phyloP scores from a whole-genome alignment of 805 yeast species.

The Cyberlindnera mrakii region DNA sequence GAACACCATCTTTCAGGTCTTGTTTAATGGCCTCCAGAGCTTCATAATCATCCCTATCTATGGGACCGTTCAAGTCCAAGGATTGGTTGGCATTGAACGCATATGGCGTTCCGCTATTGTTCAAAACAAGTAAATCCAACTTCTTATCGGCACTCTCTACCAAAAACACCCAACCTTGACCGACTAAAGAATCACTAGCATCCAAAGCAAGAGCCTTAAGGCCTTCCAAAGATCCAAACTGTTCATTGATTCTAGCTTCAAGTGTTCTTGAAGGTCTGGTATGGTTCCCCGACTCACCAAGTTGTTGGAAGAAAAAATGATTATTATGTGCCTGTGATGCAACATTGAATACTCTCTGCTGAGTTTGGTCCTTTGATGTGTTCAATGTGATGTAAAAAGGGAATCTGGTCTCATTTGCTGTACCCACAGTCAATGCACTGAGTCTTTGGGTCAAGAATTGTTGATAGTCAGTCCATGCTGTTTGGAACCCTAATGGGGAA shows the following conservation, averaged over 20 bases:
- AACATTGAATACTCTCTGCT: conserved; percentile 69
- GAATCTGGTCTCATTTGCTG: conserved; percentile 67
- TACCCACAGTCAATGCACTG: conserved; percentile 64
- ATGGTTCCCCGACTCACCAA: conserved; percentile 23
- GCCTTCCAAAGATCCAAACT: conserved; percentile 29
- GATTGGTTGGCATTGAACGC: conserved; percentile 62
- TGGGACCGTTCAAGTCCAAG: conserved; percentile 70
- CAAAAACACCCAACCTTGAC: conserved; percentile 74
- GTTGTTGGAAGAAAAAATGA: conserved; percentile 77
- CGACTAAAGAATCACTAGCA: conserved; percentile 26
- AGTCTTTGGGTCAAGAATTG: conserved; percentile 52
- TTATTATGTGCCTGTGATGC: conserved; percentile 92
- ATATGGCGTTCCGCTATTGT: conserved; percentile 78
- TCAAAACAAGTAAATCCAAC: conserved; percentile 46
- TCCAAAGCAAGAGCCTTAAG: conserved; percentile 11
- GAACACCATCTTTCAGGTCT: conserved; percentile 33
- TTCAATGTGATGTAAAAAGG: conserved; percentile 67
- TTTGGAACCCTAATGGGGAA: conserved; percentile 57
- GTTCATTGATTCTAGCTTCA: conserved; percentile 28
- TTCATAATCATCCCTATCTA: conserved; percentile 48
- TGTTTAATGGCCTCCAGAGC: conserved; percentile 37
- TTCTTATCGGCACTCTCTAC: conserved; percentile 61
- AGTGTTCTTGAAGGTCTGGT: conserved; percentile 33
- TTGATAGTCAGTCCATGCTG: conserved; percentile 83
- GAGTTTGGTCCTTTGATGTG: conserved; percentile 60